Base-by-base conservation (phyloP, 2,329 filamentous ascomycete species). In the Paracorniculantispora psalliotae region DNA sequence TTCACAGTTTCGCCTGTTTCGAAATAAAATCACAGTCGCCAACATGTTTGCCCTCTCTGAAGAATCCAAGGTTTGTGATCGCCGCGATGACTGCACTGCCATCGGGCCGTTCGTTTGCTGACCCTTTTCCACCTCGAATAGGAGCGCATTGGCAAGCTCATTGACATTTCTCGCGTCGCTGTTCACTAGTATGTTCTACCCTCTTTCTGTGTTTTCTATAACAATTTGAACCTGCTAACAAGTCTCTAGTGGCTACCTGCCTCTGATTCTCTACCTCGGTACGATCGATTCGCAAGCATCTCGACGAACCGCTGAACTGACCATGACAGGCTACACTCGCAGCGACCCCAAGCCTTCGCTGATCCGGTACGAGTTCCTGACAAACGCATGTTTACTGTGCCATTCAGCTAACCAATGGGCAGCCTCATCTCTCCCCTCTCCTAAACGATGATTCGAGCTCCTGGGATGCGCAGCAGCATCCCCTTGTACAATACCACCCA, bases 111-210 rank as follows among this genome's bases (percentile, higher is more conserved):
- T 15, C 8, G 19, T 15, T 37, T 6, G 49, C 58, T 60, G 19
- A 61, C 39, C 50, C 46, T 63, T 44, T 61, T 41, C 39, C 7
- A 21, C 53, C 26, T 55, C 33, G n/a, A 47, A 66, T 68, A 97
- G 93, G 94, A 99, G 88, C 92, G 94, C 82, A 96, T 99, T 77
- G 88, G 90, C 71, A 93, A 92, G 82, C 84, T 97, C 79, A 94
- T 99, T 74, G 94, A 97, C 77, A 80, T 97, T 74, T 94, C 92
- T 63, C 87, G 92, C 70, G 88, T 97, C 69, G 92, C 90, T 61
- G 89, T 99, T 71, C 94, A 99, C 80, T 99, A 97, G 91, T 96
- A 85, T 66, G 89, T 72, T 28, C 28, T 21, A 10, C 54, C n/a
- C 4, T 54, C 35, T 39, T 17, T 15, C 19, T 4, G 43, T 17